phyloP scores from a whole-genome alignment of 345 rosid species.

The Psidium friedrichsthalianum region DNA sequence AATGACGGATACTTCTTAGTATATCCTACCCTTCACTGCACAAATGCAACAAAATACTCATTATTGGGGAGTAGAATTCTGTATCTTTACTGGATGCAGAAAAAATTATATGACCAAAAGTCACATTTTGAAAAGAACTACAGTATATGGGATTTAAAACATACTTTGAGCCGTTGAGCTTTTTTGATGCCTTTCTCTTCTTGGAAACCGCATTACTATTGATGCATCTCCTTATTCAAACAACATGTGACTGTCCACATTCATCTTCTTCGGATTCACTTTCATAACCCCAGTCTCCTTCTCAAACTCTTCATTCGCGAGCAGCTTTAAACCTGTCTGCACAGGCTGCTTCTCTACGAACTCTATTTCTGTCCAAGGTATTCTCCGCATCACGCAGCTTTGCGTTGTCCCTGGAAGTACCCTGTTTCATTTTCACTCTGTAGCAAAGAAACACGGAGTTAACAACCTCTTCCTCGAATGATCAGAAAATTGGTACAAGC shows the following conservation, averaged over 20 bases:
- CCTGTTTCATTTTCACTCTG: slow-evolving; percentile 60
- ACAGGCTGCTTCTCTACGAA: slow-evolving; percentile 22
- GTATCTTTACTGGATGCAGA: background rate
- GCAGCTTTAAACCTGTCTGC: slow-evolving; percentile 24
- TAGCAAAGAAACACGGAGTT: background rate
- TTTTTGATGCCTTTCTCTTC: slow-evolving; percentile 64
- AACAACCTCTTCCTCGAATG: background rate
- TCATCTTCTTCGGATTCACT: slow-evolving; percentile 54
- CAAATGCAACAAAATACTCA: background rate
- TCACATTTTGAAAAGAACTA: background rate
- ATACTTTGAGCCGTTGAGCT: slow-evolving; percentile 54
- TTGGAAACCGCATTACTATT: slow-evolving; percentile 30
- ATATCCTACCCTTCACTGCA: background rate
- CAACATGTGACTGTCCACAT: slow-evolving; percentile 6
- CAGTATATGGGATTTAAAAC: background rate
- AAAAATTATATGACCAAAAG: background rate
- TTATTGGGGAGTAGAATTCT: background rate
- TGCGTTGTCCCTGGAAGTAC: slow-evolving; percentile 11
- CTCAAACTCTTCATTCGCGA: slow-evolving; percentile 59
- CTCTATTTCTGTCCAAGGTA: slow-evolving; percentile 20
- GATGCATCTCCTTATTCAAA: slow-evolving; percentile 15
- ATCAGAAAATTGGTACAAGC: background rate
- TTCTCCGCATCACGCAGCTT: slow-evolving; percentile 16
- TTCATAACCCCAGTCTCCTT: slow-evolving; percentile 53
- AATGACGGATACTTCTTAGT: background rate